Conservation (phyloP, 352 stramenopile genomes). For the Phytophthora brassicae region DNA sequence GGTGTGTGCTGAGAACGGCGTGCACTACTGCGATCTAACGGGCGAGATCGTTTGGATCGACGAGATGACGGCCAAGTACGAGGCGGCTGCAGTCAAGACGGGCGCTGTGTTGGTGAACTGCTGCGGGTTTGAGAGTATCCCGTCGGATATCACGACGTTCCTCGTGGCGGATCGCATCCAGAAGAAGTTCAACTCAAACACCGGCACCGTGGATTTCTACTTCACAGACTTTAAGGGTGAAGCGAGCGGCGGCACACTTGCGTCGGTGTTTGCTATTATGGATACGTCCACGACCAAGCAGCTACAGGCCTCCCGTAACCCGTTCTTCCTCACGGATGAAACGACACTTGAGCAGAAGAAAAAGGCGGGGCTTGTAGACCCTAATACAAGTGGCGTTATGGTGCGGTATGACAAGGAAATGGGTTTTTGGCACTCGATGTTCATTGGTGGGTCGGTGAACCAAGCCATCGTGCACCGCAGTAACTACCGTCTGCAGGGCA, state of each 20-base stretch:
- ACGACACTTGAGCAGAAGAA: constrained; percentile 41
- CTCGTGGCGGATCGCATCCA: constrained; percentile 71
- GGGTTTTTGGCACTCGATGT: constrained; percentile 61
- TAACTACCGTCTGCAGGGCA: constrained; percentile 57
- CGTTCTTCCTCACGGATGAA: constrained; percentile 64
- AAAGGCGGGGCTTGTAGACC: constrained; percentile 25
- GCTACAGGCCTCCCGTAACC: constrained; percentile 41
- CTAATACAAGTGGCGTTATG: constrained; percentile 37
- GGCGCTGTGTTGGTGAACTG: constrained; percentile 87
- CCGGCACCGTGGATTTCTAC: constrained; percentile 47
- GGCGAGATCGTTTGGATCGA: constrained; percentile 88
- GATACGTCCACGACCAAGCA: constrained; percentile 51
- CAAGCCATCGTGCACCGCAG: constrained; percentile 74
- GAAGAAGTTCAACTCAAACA: constrained; percentile 43
- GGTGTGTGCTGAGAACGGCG: constrained; percentile 83
- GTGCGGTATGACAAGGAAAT: constrained; percentile 77
- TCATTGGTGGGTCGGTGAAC: constrained; percentile 85
- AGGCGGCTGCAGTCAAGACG: constrained; percentile 45
- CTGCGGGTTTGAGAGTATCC: constrained; percentile 90
- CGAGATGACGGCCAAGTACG: constrained; percentile 77
- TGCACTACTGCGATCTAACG: constrained; percentile 93
- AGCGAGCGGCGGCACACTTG: constrained; percentile 64
- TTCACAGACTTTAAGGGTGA: constrained; percentile 52
- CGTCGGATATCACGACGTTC: constrained; percentile 82
- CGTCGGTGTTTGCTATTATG: constrained; percentile 57